Evolutionary conservation across 176 grass and related monocot species (phyloP), one percentile per base, ranked within the genome.

Genomic region (Saccharum officinarum): DNA sequence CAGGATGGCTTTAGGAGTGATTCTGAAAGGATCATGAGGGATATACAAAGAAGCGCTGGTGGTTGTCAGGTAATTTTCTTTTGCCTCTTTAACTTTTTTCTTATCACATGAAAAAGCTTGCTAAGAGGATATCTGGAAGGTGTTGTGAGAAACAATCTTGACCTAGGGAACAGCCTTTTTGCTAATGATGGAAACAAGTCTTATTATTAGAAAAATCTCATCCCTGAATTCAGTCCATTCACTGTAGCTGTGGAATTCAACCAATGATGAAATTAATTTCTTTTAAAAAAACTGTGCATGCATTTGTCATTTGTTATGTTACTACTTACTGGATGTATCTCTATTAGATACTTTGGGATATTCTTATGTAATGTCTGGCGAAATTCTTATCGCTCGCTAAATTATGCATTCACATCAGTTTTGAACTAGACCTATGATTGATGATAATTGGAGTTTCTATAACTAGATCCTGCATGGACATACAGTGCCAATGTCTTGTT

Each of bases 1-100:
- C 90, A 95, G 91, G 96, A 95, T 64, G 96, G 96, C 34, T 98
- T 95, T 90, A 95, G 87, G 85, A 66, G 85, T 84, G 93, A 95
- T 86, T 98, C 96, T 44, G 93, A 95, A 87, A 98, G 83, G 78
- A 95, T 98, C 10, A 88, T 95, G 89, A 98, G 80, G 78, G 96
- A 98, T 63, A 92, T 98, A 85, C 87, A 79, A 91, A 90, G 70
- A 86, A 90, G 70, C 22, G 78, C 74, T 25, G 89, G 87, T 76
- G 87, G 87, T 55, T 98, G 93, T n/a, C 96, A 98, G 93, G 97
- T 99, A 75, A 85, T 77, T 74, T 78, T 76, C 69, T 41, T 76
- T 73, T 16, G 6, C 72, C 37, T 8, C 36, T 31, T 72, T 37
- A 64, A 57, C 13, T 30, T 77, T 25, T 78, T 45, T 14, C 17